Conservation (phyloP, 2,329 filamentous ascomycete species). For the Botrytis squamosa region DNA sequence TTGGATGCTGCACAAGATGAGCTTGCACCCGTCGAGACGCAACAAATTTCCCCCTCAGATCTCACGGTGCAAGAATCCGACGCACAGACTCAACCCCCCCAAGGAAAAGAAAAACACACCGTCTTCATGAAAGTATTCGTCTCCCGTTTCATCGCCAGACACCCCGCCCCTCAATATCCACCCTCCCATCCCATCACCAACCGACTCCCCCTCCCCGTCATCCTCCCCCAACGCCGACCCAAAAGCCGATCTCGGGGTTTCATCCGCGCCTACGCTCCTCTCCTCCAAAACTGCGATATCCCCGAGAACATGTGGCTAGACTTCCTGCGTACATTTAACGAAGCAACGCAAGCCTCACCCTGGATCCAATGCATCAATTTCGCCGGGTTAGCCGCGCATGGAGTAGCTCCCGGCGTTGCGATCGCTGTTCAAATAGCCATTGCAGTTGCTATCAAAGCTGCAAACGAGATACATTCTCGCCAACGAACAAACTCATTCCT, state of each 20-base stretch:
- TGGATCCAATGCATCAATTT: not conserved
- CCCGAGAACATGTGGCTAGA: not conserved
- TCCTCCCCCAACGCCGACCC: not conserved
- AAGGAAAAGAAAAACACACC: not conserved
- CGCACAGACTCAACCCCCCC: not conserved
- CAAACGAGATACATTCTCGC: slow-evolving; percentile 39
- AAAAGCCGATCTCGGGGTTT: not conserved
- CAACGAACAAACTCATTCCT: slow-evolving; percentile 50
- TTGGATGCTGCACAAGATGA: slow-evolving; percentile 30
- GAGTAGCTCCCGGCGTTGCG: not conserved
- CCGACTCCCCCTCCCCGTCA: not conserved
- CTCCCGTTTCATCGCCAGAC: not conserved
- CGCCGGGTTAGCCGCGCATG: not conserved
- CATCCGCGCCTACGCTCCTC: not conserved
- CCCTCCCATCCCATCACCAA: not conserved
- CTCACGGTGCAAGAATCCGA: not conserved
- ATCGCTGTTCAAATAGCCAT: slow-evolving; percentile 41
- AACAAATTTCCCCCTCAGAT: not conserved
- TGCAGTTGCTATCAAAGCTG: slow-evolving; percentile 44
- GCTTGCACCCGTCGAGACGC: not conserved
- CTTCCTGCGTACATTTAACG: not conserved
- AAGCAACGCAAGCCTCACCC: not conserved
- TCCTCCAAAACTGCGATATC: not conserved
- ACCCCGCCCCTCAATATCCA: not conserved
- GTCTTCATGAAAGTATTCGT: not conserved